Evolutionary conservation across 2,329 filamentous ascomycete species (phyloP).

Genomic region (Coleophoma crateriformis): DNA sequence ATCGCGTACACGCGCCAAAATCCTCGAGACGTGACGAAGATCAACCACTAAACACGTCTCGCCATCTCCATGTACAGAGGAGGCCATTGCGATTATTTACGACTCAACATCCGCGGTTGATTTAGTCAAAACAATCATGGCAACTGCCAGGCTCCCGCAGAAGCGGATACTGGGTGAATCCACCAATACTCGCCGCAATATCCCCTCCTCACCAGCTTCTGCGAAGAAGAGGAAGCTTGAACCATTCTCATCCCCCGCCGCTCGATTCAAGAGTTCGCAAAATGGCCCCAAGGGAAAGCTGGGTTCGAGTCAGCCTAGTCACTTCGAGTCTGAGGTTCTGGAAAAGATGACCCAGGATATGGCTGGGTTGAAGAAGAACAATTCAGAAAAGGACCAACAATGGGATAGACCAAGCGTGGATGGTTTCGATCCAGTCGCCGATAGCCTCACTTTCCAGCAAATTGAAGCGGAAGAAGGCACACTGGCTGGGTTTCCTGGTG

Average conservation of each 20-base stretch:
- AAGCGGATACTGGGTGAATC: slow-evolving; percentile 70
- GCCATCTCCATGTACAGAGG: background rate
- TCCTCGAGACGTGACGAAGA: background rate
- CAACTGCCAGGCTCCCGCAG: slow-evolving; percentile 48
- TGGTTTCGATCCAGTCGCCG: slow-evolving; percentile 55
- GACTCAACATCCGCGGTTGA: background rate
- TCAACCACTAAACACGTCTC: background rate
- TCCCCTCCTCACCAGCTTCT: slow-evolving; percentile 45
- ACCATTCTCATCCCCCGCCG: slow-evolving; percentile 47
- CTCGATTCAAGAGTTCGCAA: slow-evolving; percentile 58
- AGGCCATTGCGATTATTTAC: background rate
- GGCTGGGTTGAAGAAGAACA: slow-evolving; percentile 75
- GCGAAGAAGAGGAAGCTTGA: slow-evolving; percentile 77
- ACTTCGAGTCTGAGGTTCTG: slow-evolving; percentile 88
- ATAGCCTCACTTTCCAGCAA: slow-evolving; percentile 84
- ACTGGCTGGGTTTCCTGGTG: slow-evolving; percentile 62
- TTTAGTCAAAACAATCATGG: slow-evolving; percentile 17
- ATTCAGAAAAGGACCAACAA: slow-evolving; percentile 87
- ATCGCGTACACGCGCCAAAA: slow-evolving; percentile 1
- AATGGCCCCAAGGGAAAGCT: slow-evolving; percentile 56
- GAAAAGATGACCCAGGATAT: slow-evolving; percentile 97
- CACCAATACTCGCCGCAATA: slow-evolving; percentile 58
- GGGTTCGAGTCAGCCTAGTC: slow-evolving; percentile 72
- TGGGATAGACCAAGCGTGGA: slow-evolving; percentile 68
- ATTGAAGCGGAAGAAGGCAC: slow-evolving; percentile 93